Conservation (phyloP, 805 yeast genomes). For the Yamadazyma takamatsuzukensis region DNA sequence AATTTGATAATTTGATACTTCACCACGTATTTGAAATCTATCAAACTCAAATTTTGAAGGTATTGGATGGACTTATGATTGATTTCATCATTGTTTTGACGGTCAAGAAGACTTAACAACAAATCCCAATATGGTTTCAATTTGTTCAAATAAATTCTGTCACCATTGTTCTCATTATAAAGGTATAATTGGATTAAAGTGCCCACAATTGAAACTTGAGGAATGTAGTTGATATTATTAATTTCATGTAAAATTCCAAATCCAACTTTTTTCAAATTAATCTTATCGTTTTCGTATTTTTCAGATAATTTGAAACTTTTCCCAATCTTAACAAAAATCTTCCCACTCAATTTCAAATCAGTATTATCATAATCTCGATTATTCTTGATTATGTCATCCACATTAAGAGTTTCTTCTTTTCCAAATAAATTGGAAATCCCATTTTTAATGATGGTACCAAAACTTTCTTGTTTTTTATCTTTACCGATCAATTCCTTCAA, state of each 20-base stretch:
- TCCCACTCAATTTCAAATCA: conserved; percentile 26
- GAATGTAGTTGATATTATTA: conserved; percentile 47
- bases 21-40: conserved; percentile 15
- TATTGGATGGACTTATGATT: conserved; percentile 15
- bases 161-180: conserved; percentile 16
- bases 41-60: conserved; percentile 16
- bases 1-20: conserved; percentile 18
- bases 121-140: conserved; percentile 26
- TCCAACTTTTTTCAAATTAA: conserved; percentile 46
- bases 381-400: conserved; percentile 7
- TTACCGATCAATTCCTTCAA: conserved; percentile 54
- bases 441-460: conserved; percentile 32
- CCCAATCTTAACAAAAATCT: conserved; percentile 35
- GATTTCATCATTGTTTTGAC: conserved; percentile 18
- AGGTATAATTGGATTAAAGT: conserved; percentile 28
- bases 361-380: conserved; percentile 9
- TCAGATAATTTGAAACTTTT: conserved; percentile 26
- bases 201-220: conserved; percentile 54
- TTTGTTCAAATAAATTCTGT: conserved; percentile 14
- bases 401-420: conserved; percentile 4
- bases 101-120: conserved; percentile 17
- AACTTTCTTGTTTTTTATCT: conserved; percentile 53
- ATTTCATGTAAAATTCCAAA: conserved; percentile 51
- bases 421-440: conserved; percentile 31
- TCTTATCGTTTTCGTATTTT: conserved; percentile 11